A percentile compares a stretch with the other conserved stretches of the same genome.
phyloP scores from a whole-genome alignment of 129 eudicot species.

The Centella asiatica region DNA sequence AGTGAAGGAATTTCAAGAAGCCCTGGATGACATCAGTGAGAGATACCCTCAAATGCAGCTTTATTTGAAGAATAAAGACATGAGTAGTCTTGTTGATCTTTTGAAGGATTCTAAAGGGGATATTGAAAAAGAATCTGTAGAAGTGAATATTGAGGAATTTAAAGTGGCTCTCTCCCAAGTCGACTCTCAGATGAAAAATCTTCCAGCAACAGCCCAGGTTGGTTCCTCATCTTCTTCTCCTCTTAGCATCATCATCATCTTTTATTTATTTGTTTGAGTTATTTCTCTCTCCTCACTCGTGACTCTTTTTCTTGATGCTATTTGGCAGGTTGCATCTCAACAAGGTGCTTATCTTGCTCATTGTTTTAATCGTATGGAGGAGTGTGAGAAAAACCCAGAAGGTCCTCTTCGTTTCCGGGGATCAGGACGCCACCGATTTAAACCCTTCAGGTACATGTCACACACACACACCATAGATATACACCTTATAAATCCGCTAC shows the following conservation, averaged over 20 bases:
- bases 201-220: constrained; percentile 95
- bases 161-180: constrained; percentile 74
- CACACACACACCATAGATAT: too few relatives aligned
- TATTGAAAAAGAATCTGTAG: constrained; percentile 51
- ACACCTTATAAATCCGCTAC: neutral
- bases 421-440: constrained; percentile 75
- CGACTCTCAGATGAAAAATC: constrained; percentile 87
- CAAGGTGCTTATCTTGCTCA: constrained; percentile 84
- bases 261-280: neutral
- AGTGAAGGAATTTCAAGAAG: constrained; percentile 74
- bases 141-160: constrained; percentile 64
- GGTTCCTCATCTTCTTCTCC: neutral
- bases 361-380: constrained; percentile 87
- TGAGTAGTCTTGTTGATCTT: constrained; percentile 59
- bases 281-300: neutral
- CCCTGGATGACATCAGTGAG: constrained; percentile 65
- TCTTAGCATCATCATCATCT: neutral
- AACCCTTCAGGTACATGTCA: constrained; percentile 65
- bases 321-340: constrained; percentile 80
- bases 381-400: constrained; percentile 72
- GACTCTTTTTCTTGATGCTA: neutral
- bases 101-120: constrained; percentile 68
- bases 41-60: constrained; percentile 83
- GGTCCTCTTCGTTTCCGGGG: constrained; percentile 81
- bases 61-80: constrained; percentile 53